These are phyloP conservation scores for Aegilops longissima DNA, from an alignment of 176 grass and related monocot genomes.

Conservation along the genomic window DNA sequence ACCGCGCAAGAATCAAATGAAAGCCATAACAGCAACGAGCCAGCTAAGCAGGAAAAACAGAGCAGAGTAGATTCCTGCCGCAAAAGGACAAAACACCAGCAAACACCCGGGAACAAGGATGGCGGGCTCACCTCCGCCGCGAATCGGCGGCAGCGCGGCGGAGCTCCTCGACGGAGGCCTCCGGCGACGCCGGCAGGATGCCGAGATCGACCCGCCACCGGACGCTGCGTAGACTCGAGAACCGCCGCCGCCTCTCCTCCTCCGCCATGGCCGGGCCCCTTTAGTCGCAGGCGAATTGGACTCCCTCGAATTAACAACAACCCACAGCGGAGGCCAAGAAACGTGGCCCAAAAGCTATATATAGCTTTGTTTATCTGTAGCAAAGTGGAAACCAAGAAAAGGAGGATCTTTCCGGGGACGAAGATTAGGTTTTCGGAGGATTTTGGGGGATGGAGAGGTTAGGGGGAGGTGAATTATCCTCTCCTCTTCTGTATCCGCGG, in stretches of 20 bases:
- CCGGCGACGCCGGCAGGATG: constrained; percentile 66
- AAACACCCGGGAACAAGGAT: not conserved
- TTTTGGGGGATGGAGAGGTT: constrained; percentile 20
- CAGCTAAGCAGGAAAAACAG: not conserved
- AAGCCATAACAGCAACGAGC: not conserved
- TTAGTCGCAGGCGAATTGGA: constrained; percentile 34
- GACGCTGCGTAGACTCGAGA: constrained; percentile 66
- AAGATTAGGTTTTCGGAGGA: constrained; percentile 32
- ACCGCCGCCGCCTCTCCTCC: constrained; percentile 43
- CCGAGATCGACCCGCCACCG: constrained; percentile 94
- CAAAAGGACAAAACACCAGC: constrained; percentile 17
- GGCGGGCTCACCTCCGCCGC: constrained; percentile 60
- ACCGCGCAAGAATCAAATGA: constrained; percentile 6
- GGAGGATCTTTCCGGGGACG: constrained; percentile 38
- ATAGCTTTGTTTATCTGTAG: constrained; percentile 34
- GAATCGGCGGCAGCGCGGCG: constrained; percentile 83
- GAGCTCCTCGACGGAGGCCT: constrained; percentile 69
- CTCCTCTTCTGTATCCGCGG: constrained; percentile 22
- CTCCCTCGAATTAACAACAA: constrained; percentile 30
- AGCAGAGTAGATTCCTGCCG: not conserved
- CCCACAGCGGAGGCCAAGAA: constrained; percentile 29
- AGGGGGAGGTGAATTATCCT: constrained; percentile 23
- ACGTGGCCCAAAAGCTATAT: constrained; percentile 36
- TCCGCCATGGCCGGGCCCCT: constrained; percentile 39
- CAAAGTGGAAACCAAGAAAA: constrained; percentile 40